Percentiles rank a stretch among this genome's conserved stretches.
Evolutionary conservation across 768 basidiomycete species (phyloP).

Genomic region (Cyclocybe aegerita): DNA sequence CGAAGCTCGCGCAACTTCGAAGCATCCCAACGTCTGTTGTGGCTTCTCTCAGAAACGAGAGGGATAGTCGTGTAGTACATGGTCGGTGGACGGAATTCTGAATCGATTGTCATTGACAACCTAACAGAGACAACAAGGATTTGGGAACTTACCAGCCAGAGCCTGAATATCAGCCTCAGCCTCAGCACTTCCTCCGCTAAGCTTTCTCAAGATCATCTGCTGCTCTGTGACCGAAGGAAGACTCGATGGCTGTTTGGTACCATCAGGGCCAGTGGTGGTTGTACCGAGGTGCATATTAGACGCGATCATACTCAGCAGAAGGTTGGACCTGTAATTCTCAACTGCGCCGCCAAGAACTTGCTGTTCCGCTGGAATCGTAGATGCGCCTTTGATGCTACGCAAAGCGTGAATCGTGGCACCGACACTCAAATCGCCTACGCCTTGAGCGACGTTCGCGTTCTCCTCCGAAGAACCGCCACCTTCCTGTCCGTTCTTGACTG

Average conservation of each 20-base stretch:
- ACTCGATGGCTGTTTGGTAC: slow-evolving; percentile 66
- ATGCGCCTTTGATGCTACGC: slow-evolving; percentile 87
- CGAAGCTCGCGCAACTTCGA: slow-evolving; percentile 91
- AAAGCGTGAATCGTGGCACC: slow-evolving; percentile 88
- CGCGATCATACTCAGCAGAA: slow-evolving; percentile 86
- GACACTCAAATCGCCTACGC: slow-evolving; percentile 81
- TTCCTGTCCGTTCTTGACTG: slow-evolving; percentile 83
- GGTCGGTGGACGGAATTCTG: slow-evolving; percentile 89
- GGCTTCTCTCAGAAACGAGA: slow-evolving; percentile 77
- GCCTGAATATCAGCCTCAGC: slow-evolving; percentile 84
- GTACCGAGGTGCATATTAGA: slow-evolving; percentile 66
- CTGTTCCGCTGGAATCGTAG: slow-evolving; percentile 88
- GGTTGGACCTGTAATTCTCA: slow-evolving; percentile 93
- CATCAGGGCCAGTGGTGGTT: slow-evolving; percentile 45
- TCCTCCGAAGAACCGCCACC: slow-evolving; percentile 61
- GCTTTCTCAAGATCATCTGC: slow-evolving; percentile 95
- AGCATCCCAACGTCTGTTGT: slow-evolving; percentile 91
- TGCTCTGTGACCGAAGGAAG: slow-evolving; percentile 82
- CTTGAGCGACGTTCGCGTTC: slow-evolving; percentile 67
- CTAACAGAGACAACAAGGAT: not conserved
- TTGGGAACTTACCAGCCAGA: slow-evolving; percentile 70
- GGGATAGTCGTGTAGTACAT: slow-evolving; percentile 98
- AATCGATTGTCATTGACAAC: slow-evolving; percentile 1
- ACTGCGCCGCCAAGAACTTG: slow-evolving; percentile 89
- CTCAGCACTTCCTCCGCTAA: slow-evolving; percentile 73